phyloP scores from a whole-genome alignment of 192 early-diverging fungal species.

The Kappamyces sp. region DNA sequence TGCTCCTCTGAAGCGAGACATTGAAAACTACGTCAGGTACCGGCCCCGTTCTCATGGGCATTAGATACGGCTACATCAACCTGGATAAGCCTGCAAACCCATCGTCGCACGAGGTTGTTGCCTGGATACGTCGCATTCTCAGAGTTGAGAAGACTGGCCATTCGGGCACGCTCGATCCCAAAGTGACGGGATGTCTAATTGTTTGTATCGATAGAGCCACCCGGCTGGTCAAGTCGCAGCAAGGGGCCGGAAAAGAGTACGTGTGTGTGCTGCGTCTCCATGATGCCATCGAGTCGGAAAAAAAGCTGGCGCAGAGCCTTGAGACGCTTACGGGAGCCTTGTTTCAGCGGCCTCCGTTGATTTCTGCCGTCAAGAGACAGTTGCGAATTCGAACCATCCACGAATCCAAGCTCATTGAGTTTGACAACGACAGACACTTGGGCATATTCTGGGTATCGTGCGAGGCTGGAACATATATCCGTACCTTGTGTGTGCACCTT shows the following conservation, averaged over 20 bases:
- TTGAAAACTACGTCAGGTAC: slow-evolving; percentile 79
- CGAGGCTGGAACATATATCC: slow-evolving; percentile 99
- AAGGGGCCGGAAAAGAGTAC: slow-evolving; percentile 98
- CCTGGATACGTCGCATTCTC: slow-evolving; percentile 97
- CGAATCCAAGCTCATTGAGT: slow-evolving; percentile 92
- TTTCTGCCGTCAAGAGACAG: slow-evolving; percentile 99
- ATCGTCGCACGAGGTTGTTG: slow-evolving; percentile 99
- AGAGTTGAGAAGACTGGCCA: slow-evolving; percentile 98
- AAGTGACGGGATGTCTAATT: slow-evolving; percentile 98
- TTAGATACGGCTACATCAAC: slow-evolving; percentile 95
- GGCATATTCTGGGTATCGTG: slow-evolving; percentile 97
- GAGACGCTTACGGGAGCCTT: slow-evolving; percentile 97
- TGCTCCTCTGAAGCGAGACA: slow-evolving; percentile 88
- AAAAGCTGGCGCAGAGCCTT: slow-evolving; percentile 77
- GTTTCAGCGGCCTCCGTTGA: slow-evolving; percentile 97
- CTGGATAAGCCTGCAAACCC: slow-evolving; percentile 99
- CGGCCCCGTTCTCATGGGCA: neutral
- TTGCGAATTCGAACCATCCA: slow-evolving; percentile 98
- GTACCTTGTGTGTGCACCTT: slow-evolving; percentile 98
- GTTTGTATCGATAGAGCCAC: slow-evolving; percentile 99
- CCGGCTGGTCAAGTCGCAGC: slow-evolving; percentile 97
- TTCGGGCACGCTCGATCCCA: slow-evolving; percentile 97
- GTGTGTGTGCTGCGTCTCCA: slow-evolving; percentile 93
- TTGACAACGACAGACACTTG: slow-evolving; percentile 93
- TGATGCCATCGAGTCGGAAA: slow-evolving; percentile 84